Evolutionary conservation across 163 green algal species (phyloP).

Genomic region (Trebouxiophyceae sp.): DNA sequence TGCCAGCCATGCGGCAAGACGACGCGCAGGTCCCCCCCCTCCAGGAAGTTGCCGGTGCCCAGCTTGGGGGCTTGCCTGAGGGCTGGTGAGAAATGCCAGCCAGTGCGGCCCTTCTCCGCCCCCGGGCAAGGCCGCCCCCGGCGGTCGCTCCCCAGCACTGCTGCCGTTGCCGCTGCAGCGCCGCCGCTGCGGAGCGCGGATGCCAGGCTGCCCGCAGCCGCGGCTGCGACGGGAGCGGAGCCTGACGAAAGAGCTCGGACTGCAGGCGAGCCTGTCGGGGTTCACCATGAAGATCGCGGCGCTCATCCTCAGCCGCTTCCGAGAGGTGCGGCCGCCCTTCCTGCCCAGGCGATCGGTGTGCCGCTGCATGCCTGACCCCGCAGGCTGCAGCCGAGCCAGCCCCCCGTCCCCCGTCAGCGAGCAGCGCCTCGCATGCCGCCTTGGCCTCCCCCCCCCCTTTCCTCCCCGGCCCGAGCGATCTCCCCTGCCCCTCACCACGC

Average conservation of each 20-base stretch:
- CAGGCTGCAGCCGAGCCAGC: neutral
- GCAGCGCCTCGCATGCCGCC: neutral
- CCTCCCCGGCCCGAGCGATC: slow-evolving; percentile 27
- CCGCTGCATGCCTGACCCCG: neutral
- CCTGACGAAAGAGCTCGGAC: no score
- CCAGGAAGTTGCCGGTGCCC: no score
- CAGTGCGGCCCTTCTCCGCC: no score
- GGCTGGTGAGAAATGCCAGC: neutral
- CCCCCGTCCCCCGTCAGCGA: neutral
- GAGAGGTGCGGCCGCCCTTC: slow-evolving; percentile 34
- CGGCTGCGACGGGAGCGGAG: no score
- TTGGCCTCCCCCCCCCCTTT: neutral
- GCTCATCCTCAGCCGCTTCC: slow-evolving; percentile 43
- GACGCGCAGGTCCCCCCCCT: neutral
- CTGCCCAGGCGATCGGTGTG: neutral
- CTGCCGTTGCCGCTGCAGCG: no score
- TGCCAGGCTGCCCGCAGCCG: no score
- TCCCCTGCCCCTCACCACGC: slow-evolving; percentile 60
- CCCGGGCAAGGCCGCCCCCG: no score
- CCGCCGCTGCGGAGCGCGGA: no score
- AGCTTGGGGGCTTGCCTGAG: neutral
- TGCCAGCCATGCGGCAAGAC: slow-evolving; percentile 5
- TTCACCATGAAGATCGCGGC: slow-evolving; percentile 55
- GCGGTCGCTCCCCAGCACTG: no score
- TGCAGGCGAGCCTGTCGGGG: slow-evolving; percentile 13